A percentile compares a stretch with the other conserved stretches of the same genome.
These are phyloP conservation scores for Pseudozyma flocculosa DNA, from an alignment of 1,284 basidiomycete species.

Conservation along the genomic window DNA sequence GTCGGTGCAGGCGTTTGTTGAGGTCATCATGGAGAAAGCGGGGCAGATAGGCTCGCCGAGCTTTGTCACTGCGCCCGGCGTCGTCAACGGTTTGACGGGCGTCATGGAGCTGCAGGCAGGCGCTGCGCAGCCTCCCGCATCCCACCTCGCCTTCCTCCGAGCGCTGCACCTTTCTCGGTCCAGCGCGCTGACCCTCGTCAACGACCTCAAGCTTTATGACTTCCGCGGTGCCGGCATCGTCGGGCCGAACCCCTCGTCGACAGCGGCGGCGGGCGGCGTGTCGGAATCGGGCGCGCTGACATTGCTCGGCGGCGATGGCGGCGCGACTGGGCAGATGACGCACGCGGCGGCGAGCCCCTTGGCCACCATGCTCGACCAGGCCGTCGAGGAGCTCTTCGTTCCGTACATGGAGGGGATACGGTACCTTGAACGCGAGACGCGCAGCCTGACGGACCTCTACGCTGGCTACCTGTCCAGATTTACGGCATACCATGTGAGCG, in stretches of 20 bases:
- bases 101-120: constrained; percentile 15
- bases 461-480: constrained; percentile 73
- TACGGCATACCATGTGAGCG: constrained; percentile 74
- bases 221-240: constrained; percentile 61
- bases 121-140: constrained; percentile 7
- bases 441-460: constrained; percentile 81
- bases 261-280: constrained; percentile 3
- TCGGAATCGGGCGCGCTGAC: constrained; percentile 6
- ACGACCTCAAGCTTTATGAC: constrained; percentile 90
- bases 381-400: constrained; percentile 93
- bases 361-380: constrained; percentile 80
- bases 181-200: constrained; percentile 76
- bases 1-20: constrained; percentile 62
- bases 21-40: constrained; percentile 55
- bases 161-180: constrained; percentile 84
- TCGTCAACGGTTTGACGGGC: constrained; percentile 18
- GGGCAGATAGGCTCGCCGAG: constrained; percentile 31
- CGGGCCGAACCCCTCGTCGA: constrained; percentile 4
- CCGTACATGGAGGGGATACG: constrained; percentile 84
- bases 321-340: constrained; percentile 29
- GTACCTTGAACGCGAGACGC: constrained; percentile 89
- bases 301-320: constrained; percentile 23
- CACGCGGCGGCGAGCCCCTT: constrained; percentile 39
- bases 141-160: constrained; percentile 77
- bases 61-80: constrained; percentile 24